Base-by-base conservation (phyloP, 2,329 filamentous ascomycete species). In the Teratosphaeria epicoccoides region DNA sequence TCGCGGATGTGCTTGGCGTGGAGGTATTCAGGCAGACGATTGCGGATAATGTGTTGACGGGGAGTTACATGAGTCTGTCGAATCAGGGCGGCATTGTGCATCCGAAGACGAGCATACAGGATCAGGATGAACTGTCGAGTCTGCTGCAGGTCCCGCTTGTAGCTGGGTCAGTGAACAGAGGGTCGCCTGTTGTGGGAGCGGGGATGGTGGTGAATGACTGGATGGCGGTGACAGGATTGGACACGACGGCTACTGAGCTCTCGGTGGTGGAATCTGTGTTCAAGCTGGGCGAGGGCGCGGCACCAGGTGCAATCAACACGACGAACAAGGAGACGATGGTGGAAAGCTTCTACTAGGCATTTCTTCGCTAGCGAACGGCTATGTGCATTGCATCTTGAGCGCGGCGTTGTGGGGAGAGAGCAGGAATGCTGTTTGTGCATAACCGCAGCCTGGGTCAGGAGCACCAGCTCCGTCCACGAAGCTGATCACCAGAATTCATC, bases 201-300 rank as follows among this genome's bases (percentile, higher is more conserved):
- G 89, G 89, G 43, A 93, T 95, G 87, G 89, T 95, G 4, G 89
- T 95, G 58, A 95, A 96, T 68, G 91, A 97, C 77, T 96, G 91
- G 90, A 82, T 96, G 72, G 89, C 91, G 25, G 88, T 96, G 25
- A 95, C 89, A 12, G 90, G 90, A 23, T 77, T 95, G 57, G 90
- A 96, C 70, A 95, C 91, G 45, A 96, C 90, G 20, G 90, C 91
- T n/a, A 97, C 93, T 1, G 93, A 98, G 75, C 76, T 98, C 64
- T 95, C 88, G 66, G 93, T 98, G 53, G 81, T 98, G 52, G 93
- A 98, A 79, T 90, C 84, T 63, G 90, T 98, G 58, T 98, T 98
- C 78, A 82, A 89, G 64, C 77, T 98, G 46, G 90, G 90, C 57
- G 91, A 97, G 76, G 75, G 73, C 50, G 79, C 83, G 60, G 88